Base-by-base conservation (phyloP, 306 rosid species). In the Castanea sativa region DNA sequence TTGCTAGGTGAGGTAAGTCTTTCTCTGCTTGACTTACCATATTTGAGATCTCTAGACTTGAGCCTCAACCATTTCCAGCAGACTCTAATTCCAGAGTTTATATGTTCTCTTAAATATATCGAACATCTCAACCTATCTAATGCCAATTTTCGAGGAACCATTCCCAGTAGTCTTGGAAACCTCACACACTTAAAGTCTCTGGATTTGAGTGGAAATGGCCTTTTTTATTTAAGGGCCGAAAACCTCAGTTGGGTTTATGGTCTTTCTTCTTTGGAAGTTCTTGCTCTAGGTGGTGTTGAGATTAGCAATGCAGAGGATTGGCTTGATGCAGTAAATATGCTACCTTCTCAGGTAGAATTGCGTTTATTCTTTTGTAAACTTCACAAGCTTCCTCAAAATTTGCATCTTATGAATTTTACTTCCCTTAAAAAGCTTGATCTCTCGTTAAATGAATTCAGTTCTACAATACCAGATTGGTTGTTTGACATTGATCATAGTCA, bases 341-440 rank as follows among this genome's bases (percentile, higher is more conserved):
- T 58, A 4, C 64, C 64, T 21, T 58, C 30, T 19, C 0, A 21
- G 5, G 5, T 7, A 6, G 64, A 58, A 0, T 20, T 58, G 25
- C 0, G 25, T 19, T 2, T 58, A 21, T 0, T 11, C 12, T 1
- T 6, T 2, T 58, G 64, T 58, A 25, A 11, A 3, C 30, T 58
- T 21, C 14, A 5, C 12, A 58, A 7, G 23, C 64, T 58, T 58
- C 64, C 64, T 21, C 16, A 8, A 19, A n/a, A 11, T 58, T 11
- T 21, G 29, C 29, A 0, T 21, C 64, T 3, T 65, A 11, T 52
- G 21, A 76, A 61, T 8, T 59, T 52, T 14, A 51, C 51, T 45
- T 81, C 77, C 23, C 84, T 81, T n/a, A 2, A 29, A 69, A 45
- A 20, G 0, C 81, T 82, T 77, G 81, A 82, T 65, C 45, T 82